These are phyloP conservation scores for Macrophomina tecta DNA, from an alignment of 2,329 filamentous ascomycete species.

Conservation along the genomic window DNA sequence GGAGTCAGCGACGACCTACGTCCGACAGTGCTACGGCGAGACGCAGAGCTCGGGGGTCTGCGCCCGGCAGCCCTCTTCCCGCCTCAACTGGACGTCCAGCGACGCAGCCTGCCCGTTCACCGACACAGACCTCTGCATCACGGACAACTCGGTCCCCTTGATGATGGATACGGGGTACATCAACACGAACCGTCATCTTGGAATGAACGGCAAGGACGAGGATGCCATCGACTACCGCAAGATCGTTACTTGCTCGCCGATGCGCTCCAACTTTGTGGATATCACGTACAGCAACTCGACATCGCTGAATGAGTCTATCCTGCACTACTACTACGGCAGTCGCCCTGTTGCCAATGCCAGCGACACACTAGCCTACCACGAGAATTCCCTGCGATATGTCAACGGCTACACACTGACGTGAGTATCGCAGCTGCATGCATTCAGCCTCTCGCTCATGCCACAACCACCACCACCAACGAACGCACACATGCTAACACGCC, in stretches of 20 bases:
- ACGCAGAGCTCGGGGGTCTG: not conserved
- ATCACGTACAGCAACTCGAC: not conserved
- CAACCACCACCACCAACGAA: not conserved
- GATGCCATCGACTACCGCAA: constrained; percentile 1
- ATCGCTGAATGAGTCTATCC: not conserved
- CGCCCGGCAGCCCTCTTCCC: not conserved
- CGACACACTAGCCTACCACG: not conserved
- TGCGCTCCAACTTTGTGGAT: not conserved
- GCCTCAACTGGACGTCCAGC: not conserved
- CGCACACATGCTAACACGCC: not conserved
- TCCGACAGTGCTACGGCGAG: not conserved
- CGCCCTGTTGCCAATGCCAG: not conserved
- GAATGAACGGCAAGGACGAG: not conserved
- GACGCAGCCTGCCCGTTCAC: not conserved
- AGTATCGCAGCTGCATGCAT: not conserved
- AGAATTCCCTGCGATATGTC: not conserved
- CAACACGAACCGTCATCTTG: constrained; percentile 1
- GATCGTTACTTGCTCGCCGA: not conserved
- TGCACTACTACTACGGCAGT: not conserved
- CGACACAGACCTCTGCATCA: not conserved
- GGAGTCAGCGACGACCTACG: not conserved
- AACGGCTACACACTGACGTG: not conserved
- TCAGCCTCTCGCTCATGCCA: no score
- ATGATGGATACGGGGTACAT: constrained; percentile 2
- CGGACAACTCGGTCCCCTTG: not conserved